Conservation (phyloP, 192 early-diverging fungal species). For the Pilaira anomala region DNA sequence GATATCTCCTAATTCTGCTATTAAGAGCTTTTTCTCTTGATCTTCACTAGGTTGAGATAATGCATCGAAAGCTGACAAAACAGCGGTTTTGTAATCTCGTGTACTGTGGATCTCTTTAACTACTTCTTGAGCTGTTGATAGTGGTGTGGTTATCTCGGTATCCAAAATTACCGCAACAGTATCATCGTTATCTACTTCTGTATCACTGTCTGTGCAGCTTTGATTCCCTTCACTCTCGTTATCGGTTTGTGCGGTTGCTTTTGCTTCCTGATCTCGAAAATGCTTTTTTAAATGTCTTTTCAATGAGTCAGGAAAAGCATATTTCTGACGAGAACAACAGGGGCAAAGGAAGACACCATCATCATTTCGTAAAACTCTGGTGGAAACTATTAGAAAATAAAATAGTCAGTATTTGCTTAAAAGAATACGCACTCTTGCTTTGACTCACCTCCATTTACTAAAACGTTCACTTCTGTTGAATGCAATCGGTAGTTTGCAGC, state of each 20-base stretch:
- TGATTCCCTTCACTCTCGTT: conserved; percentile 17
- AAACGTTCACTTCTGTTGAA: conserved; percentile 17
- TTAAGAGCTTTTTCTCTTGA: conserved; percentile 21
- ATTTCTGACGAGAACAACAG: conserved; percentile 17
- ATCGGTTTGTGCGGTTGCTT: conserved; percentile 14
- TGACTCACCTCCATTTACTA: conserved; percentile 16
- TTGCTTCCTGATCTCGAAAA: conserved; percentile 16
- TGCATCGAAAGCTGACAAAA: conserved; percentile 19
- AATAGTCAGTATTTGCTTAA: conserved; percentile 12
- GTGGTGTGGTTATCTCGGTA: conserved; percentile 12
- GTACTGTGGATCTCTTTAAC: neutral
- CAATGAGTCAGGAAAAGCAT: conserved; percentile 16
- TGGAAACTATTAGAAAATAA: conserved; percentile 16
- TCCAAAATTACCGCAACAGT: conserved; percentile 7
- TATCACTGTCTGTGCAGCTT: conserved; percentile 15
- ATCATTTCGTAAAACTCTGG: conserved; percentile 16
- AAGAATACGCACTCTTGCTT: conserved; percentile 12
- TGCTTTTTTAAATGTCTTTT: conserved; percentile 18
- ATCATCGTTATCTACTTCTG: conserved; percentile 14
- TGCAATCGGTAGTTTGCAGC: conserved; percentile 15
- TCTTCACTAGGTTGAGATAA: conserved; percentile 16
- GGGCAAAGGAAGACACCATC: conserved; percentile 16
- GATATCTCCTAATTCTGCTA: conserved; percentile 19
- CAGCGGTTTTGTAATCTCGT: conserved; percentile 15
- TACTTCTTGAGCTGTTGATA: neutral